A percentile compares a stretch with the other conserved stretches of the same genome.
Conservation (phyloP, 2,329 filamentous ascomycete genomes). For the Lasiodiplodia sp. region DNA sequence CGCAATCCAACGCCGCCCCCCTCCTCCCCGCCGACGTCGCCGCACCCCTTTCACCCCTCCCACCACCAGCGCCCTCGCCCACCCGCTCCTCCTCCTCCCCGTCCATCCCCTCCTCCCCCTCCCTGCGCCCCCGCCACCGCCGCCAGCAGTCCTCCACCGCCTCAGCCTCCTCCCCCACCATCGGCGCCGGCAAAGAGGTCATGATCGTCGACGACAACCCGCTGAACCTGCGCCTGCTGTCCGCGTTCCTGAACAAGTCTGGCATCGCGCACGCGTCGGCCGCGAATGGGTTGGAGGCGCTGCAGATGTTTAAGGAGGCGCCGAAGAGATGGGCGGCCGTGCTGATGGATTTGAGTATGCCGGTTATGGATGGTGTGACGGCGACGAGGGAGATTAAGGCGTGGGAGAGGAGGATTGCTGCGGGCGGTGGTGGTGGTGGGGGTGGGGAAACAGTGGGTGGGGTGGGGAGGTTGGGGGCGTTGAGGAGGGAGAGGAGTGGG, state of each 20-base stretch:
- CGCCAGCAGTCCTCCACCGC: neutral
- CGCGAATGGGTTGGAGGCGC: constrained; percentile 45
- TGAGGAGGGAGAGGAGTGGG: no score
- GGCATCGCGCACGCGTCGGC: constrained; percentile 43
- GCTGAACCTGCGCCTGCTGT: constrained; percentile 48
- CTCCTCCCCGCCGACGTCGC: neutral
- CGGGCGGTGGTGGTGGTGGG: no score
- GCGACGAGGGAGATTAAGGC: constrained; percentile 55
- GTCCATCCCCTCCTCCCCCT: no score
- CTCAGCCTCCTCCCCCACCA: neutral
- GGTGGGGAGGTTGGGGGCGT: no score
- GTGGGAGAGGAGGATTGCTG: neutral
- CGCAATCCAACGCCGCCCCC: neutral
- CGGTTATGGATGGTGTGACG: constrained; percentile 60
- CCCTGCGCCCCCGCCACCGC: no score
- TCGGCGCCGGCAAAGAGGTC: constrained; percentile 35
- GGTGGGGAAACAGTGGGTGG: neutral
- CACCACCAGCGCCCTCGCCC: no score
- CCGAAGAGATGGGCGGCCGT: constrained; percentile 38
- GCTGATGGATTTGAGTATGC: constrained; percentile 64
- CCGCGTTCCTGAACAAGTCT: constrained; percentile 45
- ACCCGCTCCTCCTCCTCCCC: no score
- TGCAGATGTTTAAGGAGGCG: constrained; percentile 40
- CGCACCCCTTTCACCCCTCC: no score
- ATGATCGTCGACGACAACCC: constrained; percentile 51